Base-by-base conservation (phyloP, 2,329 filamentous ascomycete genomes). In the Cordyceps fumosorosea region DNA sequence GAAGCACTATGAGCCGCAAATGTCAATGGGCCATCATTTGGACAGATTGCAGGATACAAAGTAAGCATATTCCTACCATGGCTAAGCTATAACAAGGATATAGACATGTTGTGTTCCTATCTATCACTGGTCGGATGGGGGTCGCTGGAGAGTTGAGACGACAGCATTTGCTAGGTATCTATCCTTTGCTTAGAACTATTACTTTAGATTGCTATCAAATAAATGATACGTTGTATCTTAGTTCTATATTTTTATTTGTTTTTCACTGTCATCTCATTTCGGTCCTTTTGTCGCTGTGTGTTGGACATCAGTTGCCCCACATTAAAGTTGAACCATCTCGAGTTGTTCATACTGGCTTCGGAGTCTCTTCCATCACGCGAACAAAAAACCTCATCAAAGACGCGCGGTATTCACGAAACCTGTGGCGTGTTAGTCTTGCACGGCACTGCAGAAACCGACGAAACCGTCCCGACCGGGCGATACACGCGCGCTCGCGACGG, bases 21-120 rank as follows among this genome's bases (percentile, higher is more conserved):
- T 44, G 26, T 51, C 45, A 45, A 51, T 42, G 37, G 26, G 34
- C 12, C 34, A 42, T 59, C 10, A 42, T 52, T 59, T 52, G 40
- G 45, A 34, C 45, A 45, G 12, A 45, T 45, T 45, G 37, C 24
- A 60, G 37, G 45, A 60, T 59, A 60, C 37, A 40, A 60, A 60
- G 57, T 60, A 60, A 60, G 57, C 57, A 60, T 14, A 29, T 24
- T 45, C 24, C 47, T 22, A 44, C 37, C n/a, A 7, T 34, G 47
- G 57, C 40, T 53, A 53, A 60, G 48, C 26, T 53, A 34, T 60
- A 24, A 60, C 24, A 53, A 26, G 48, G 6, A 52, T 26, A 44
- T 44, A 52, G 37, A 60, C 18, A 22, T 6, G 34, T 45, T 52
- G 40, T 56, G 54, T 56, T 40, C n/a, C 52, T 20, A 22, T 51